These are phyloP conservation scores for Stramenopiles sp. DNA, from an alignment of 352 stramenopile species.

Conservation along the genomic window DNA sequence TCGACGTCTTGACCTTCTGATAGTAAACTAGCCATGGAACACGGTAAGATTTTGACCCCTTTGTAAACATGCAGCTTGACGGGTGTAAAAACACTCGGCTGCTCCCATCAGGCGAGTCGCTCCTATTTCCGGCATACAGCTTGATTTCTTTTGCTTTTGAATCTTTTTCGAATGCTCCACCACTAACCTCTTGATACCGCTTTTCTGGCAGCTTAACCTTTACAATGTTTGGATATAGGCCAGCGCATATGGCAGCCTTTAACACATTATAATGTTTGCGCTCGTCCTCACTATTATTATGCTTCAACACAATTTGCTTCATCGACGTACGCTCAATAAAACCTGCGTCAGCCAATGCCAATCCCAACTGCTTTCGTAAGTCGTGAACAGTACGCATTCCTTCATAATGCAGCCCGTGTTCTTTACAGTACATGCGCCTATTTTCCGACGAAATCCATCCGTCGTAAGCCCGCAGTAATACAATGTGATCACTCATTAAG, in stretches of 20 bases:
- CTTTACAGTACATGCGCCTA: constrained; percentile 42
- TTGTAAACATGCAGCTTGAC: constrained; percentile 63
- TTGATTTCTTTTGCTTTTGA: constrained; percentile 72
- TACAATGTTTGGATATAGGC: constrained; percentile 74
- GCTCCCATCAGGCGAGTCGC: constrained; percentile 21
- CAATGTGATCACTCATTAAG: constrained; percentile 40
- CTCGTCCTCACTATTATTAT: constrained; percentile 26
- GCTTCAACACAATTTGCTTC: constrained; percentile 44
- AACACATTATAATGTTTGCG: constrained; percentile 29
- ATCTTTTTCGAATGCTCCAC: constrained; percentile 65
- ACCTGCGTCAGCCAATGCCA: constrained; percentile 36
- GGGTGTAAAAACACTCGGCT: constrained; percentile 91
- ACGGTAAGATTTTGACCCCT: constrained; percentile 57
- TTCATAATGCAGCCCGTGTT: constrained; percentile 35
- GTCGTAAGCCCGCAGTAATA: constrained; percentile 46
- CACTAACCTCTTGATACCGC: constrained; percentile 77
- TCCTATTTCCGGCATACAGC: constrained; percentile 36
- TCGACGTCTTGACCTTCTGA: constrained; percentile 79
- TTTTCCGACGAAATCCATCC: constrained; percentile 41
- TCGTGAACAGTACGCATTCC: constrained; percentile 45
- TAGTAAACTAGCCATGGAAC: constrained; percentile 84
- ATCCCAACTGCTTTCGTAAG: background rate
- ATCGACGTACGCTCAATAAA: constrained; percentile 44
- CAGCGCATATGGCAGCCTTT: constrained; percentile 44
- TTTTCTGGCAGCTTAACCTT: constrained; percentile 66